A percentile compares a stretch with the other conserved stretches of the same genome.
These are phyloP conservation scores for Monosporascus sp. DNA, from an alignment of 2,329 filamentous ascomycete genomes.

Conservation along the genomic window DNA sequence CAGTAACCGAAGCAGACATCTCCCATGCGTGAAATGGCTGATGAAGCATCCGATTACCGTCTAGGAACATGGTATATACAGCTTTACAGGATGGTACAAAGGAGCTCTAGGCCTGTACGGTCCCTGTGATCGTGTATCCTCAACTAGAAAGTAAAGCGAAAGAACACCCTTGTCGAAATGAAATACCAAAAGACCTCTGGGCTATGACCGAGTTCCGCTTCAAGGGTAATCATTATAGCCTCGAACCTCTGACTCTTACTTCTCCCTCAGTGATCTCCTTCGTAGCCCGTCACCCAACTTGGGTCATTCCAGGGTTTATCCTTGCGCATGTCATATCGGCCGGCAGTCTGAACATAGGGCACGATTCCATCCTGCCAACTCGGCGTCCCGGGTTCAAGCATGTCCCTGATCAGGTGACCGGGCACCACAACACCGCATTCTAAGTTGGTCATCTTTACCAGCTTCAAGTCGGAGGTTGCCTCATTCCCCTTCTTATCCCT, in stretches of 20 bases:
- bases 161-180: too few relatives aligned
- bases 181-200: too few relatives aligned
- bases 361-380: constrained; percentile 18
- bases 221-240: not conserved
- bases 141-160: too few relatives aligned
- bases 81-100: too few relatives aligned
- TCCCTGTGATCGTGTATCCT: too few relatives aligned
- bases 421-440: constrained; percentile 21
- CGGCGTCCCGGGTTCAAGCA: constrained; percentile 15
- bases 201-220: not conserved
- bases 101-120: too few relatives aligned
- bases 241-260: not conserved
- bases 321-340: constrained; percentile 8
- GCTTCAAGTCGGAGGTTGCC: constrained; percentile 15
- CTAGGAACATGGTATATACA: too few relatives aligned
- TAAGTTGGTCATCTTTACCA: constrained; percentile 17
- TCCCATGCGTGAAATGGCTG: too few relatives aligned
- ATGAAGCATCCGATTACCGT: too few relatives aligned
- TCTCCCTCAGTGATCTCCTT: not conserved
- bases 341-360: constrained; percentile 11
- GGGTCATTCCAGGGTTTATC: constrained; percentile 19
- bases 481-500: constrained; percentile 17
- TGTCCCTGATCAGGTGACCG: constrained; percentile 10
- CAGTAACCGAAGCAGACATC: too few relatives aligned
- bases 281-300: constrained; percentile 9